Conservation (phyloP, 495 filamentous ascomycete genomes). For the Aspergillus saccharolyticus region DNA sequence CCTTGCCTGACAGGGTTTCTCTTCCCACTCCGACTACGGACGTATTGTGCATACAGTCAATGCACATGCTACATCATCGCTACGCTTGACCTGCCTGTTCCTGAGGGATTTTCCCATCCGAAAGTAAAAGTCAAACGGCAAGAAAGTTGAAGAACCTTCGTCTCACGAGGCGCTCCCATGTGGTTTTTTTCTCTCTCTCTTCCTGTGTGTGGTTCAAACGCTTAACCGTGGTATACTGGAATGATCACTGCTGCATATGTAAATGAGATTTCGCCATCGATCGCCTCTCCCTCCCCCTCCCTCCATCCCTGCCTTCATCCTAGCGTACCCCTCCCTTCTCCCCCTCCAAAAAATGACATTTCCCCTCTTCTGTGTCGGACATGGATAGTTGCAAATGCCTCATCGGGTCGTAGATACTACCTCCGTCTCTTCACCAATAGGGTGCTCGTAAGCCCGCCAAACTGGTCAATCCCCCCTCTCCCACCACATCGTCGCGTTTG, state of each 20-base stretch:
- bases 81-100: slow-evolving; percentile 1
- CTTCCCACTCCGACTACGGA: no score
- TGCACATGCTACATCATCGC: background rate
- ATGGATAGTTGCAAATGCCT: background rate
- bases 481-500: slow-evolving; percentile 61
- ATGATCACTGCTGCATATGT: background rate
- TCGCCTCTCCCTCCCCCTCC: background rate
- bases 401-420: background rate
- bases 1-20: background rate
- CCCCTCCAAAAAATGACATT: background rate
- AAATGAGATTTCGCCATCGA: background rate
- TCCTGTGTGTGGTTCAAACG: background rate
- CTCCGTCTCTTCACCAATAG: slow-evolving; percentile 51
- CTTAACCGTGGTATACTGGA: slow-evolving; percentile 7
- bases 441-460: slow-evolving; percentile 67
- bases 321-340: background rate
- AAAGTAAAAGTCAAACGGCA: background rate
- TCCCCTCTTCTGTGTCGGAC: background rate
- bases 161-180: background rate
- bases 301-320: background rate
- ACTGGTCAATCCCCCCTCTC: slow-evolving; percentile 50
- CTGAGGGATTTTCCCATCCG: background rate
- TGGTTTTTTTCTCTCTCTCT: background rate
- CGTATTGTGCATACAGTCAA: background rate
- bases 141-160: background rate